Conservation (phyloP, 495 filamentous ascomycete genomes). For the Talaromyces nanjingensis region DNA sequence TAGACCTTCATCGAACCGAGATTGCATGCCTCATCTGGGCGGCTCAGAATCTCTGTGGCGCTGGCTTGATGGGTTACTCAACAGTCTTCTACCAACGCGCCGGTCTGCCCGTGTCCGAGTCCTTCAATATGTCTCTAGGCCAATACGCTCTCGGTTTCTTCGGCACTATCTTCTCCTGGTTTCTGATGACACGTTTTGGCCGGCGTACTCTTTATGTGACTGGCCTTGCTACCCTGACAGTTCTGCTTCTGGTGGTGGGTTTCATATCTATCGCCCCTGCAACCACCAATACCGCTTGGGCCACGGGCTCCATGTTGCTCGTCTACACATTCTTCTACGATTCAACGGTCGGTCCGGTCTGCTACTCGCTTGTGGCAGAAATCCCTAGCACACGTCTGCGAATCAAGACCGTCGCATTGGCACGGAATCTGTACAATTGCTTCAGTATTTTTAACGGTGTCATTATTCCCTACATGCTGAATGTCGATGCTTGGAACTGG, state of each 20-base stretch:
- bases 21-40: conserved; percentile 59
- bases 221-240: conserved; percentile 46
- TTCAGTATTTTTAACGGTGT: conserved; percentile 51
- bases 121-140: conserved; percentile 55
- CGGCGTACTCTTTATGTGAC: conserved; percentile 54
- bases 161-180: conserved; percentile 54
- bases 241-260: conserved; percentile 52
- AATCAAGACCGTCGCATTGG: conserved; percentile 54
- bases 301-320: conserved; percentile 51
- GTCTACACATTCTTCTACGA: conserved; percentile 56
- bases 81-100: conserved; percentile 69
- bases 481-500: conserved; percentile 56
- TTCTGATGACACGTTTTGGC: conserved; percentile 51
- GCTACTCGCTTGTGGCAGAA: conserved; percentile 58
- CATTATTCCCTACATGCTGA: conserved; percentile 57
- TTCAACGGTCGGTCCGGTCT: conserved; percentile 56
- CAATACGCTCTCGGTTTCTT: conserved; percentile 59
- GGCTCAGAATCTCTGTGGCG: conserved; percentile 60
- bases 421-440: conserved; percentile 54
- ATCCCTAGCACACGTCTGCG: conserved; percentile 53
- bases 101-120: conserved; percentile 45
- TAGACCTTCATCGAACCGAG: conserved; percentile 55
- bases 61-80: conserved; percentile 60
- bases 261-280: conserved; percentile 50
- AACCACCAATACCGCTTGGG: conserved; percentile 36